phyloP scores from a whole-genome alignment of 1,284 basidiomycete genomes.

The Testicularia cyperi region DNA sequence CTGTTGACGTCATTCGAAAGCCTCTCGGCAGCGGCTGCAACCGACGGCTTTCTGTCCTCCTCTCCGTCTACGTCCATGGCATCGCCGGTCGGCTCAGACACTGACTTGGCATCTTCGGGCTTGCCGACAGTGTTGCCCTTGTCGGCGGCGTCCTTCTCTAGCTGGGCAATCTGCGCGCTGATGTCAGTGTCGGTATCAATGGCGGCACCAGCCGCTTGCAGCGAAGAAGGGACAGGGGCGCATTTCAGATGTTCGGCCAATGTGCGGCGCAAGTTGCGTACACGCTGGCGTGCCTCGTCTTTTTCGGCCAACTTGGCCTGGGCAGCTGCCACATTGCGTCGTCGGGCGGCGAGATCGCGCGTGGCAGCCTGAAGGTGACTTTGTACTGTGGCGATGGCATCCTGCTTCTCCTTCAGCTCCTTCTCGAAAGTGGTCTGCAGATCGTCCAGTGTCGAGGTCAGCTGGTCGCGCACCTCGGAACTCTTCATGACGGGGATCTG shows the following conservation, averaged over 20 bases:
- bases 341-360: slow-evolving; percentile 81
- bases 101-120: neutral
- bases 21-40: slow-evolving; percentile 1
- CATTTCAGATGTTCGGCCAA: too few species aligned
- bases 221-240: too few species aligned
- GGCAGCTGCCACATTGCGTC: slow-evolving; percentile 63
- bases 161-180: slow-evolving; percentile 3
- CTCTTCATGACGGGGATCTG: slow-evolving; percentile 76
- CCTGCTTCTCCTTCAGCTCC: slow-evolving; percentile 84
- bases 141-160: slow-evolving; percentile 4
- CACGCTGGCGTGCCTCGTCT: slow-evolving; percentile 44
- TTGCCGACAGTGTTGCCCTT: neutral
- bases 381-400: slow-evolving; percentile 79
- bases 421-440: slow-evolving; percentile 80
- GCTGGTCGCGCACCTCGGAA: slow-evolving; percentile 77
- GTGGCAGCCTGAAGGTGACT: slow-evolving; percentile 84
- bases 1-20: neutral
- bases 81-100: neutral
- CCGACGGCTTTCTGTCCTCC: neutral
- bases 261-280: slow-evolving; percentile 39
- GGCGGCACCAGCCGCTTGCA: slow-evolving; percentile 70
- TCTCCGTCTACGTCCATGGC: neutral
- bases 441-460: slow-evolving; percentile 65
- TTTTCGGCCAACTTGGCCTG: slow-evolving; percentile 47
- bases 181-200: slow-evolving; percentile 49